Conservation (phyloP, 495 filamentous ascomycete species). For the Amniculicola lignicola region DNA sequence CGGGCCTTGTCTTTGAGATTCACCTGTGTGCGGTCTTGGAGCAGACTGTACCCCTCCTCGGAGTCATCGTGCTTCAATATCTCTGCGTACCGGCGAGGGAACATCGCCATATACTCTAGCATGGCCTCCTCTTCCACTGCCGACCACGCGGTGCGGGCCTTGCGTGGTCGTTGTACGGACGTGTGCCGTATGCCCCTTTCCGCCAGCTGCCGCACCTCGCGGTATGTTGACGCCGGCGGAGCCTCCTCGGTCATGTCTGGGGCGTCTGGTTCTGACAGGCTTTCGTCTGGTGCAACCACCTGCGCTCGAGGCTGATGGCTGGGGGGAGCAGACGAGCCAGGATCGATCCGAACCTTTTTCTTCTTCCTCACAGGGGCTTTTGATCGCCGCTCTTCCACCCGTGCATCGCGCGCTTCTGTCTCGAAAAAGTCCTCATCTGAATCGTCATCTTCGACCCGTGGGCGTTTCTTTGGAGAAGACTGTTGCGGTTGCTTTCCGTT, state of each 20-base stretch:
- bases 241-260: slow-evolving; percentile 23
- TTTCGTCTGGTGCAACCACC: slow-evolving; percentile 5
- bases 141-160: slow-evolving; percentile 48
- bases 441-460: slow-evolving; percentile 8
- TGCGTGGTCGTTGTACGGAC: background rate
- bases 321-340: slow-evolving; percentile 18
- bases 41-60: slow-evolving; percentile 37
- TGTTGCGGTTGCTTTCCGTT: slow-evolving; percentile 17
- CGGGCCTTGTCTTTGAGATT: slow-evolving; percentile 66
- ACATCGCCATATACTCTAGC: slow-evolving; percentile 47
- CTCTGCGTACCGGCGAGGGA: slow-evolving; percentile 52
- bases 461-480: slow-evolving; percentile 21
- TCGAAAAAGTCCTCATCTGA: slow-evolving; percentile 1
- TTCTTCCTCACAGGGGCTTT: slow-evolving; percentile 9
- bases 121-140: slow-evolving; percentile 49
- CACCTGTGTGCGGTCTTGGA: slow-evolving; percentile 54
- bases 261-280: slow-evolving; percentile 14
- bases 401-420: slow-evolving; percentile 8
- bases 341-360: slow-evolving; percentile 19
- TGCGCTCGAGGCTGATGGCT: slow-evolving; percentile 22
- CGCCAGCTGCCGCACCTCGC: slow-evolving; percentile 32
- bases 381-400: slow-evolving; percentile 1
- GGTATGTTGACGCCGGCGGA: slow-evolving; percentile 26
- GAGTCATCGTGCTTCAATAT: slow-evolving; percentile 45
- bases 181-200: slow-evolving; percentile 6